Evolutionary conservation across 2,329 filamentous ascomycete genomes (phyloP), one percentile per base, ranked within the genome.

Genomic region (Verruconis gallopava): DNA sequence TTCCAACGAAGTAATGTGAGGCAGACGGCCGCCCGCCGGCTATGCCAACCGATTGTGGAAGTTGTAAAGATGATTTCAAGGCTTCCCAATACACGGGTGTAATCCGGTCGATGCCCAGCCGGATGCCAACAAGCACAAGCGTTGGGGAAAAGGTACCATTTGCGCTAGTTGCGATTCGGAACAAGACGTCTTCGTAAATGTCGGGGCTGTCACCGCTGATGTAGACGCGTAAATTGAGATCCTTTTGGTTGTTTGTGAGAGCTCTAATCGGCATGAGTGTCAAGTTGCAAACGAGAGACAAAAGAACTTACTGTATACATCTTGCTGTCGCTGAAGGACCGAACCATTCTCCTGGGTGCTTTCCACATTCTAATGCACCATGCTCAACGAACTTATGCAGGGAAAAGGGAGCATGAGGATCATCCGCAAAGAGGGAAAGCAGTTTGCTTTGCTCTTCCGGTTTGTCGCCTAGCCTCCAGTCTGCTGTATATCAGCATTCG

Each of bases 291-390:
- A 17, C 9, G 22, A 5, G 17, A 11, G 17, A 5, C 17, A 28
- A 9, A 9, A 9, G 37, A 36, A 63, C 81, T 59, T 66, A 93
- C 86, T 91, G 81, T 50, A 98, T 95, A 59, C 91, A 96, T 44
- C 81, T 77, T 37, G 91, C 88, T 6, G 91, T 93, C 4, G 91
- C 91, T 14, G 86, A 95, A n/a, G 91, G 91, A 0, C 91, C 91
- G 62, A 98, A 98, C 91, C 91, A 98, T 62, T 96, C 85, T 28
- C 91, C 91, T 0, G 91, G 91, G 54, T 93, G 84, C 61, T 94
- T 96, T 3, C 85, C 88, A 60, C 91, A 98, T 2, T 81, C 80
- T 25, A 73, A 70, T 18, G 86, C 86, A 14, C 91, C 91, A 52
- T 94, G 82, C 41, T 79, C 71, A 25, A 98, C 91, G 54, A 98